phyloP scores from a whole-genome alignment of 2,329 filamentous ascomycete species.

The Knufia petricola region DNA sequence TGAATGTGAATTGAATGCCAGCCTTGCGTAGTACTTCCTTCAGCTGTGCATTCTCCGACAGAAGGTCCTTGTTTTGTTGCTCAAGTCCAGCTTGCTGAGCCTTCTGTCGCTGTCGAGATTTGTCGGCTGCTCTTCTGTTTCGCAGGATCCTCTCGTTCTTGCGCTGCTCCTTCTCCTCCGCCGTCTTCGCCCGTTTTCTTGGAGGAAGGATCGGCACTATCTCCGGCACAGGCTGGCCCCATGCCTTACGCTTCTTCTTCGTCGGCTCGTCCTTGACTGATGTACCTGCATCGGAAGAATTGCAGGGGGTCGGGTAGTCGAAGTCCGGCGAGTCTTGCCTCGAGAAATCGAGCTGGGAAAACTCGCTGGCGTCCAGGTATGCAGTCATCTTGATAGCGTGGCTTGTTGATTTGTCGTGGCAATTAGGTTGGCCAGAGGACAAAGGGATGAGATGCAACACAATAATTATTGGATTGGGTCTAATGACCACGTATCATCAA shows the following conservation, averaged over 20 bases:
- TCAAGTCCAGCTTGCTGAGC: slow-evolving; percentile 78
- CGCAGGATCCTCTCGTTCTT: slow-evolving; percentile 94
- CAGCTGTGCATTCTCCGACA: slow-evolving; percentile 62
- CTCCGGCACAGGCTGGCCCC: slow-evolving; percentile 96
- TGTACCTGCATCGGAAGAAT: slow-evolving; percentile 15
- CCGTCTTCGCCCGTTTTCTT: slow-evolving; percentile 92
- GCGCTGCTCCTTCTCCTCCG: slow-evolving; percentile 96
- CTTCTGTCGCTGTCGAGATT: slow-evolving; percentile 87
- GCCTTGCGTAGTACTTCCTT: slow-evolving; percentile 49
- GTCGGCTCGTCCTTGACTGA: slow-evolving; percentile 11
- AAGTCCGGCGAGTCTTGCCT: slow-evolving; percentile 10
- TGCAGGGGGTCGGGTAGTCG: slow-evolving; percentile 17
- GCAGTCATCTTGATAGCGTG: slow-evolving; percentile 13
- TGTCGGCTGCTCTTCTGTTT: slow-evolving; percentile 92
- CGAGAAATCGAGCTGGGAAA: slow-evolving; percentile 12
- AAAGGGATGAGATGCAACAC: slow-evolving; percentile 9
- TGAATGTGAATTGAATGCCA: slow-evolving; percentile 19
- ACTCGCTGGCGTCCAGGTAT: slow-evolving; percentile 14
- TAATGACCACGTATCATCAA: slow-evolving; percentile 22
- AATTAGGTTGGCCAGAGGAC: slow-evolving; percentile 10
- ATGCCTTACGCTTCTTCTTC: slow-evolving; percentile 90
- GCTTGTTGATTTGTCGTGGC: slow-evolving; percentile 8
- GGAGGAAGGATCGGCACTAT: slow-evolving; percentile 52
- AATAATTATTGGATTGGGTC: slow-evolving; percentile 9
- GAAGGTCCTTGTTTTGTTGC: slow-evolving; percentile 53